Percentiles rank a stretch among this genome's conserved stretches.
Evolutionary conservation across 1,139 yeast species (phyloP).

Genomic region (Yamadazyma spencermartinsiae): DNA sequence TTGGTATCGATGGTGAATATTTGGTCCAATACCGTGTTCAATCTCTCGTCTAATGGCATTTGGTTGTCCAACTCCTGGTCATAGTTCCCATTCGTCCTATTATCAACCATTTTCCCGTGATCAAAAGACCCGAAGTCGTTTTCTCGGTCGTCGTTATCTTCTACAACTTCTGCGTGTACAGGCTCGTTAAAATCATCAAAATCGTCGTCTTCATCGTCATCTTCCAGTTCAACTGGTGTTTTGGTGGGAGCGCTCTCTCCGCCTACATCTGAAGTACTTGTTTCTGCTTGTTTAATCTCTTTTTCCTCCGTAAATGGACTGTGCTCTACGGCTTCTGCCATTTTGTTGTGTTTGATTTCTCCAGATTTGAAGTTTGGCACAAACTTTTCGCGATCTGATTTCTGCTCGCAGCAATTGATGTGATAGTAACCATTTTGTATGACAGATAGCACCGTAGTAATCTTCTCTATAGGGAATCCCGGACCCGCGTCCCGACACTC

Average conservation of each 20-base stretch:
- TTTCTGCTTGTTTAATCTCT: no score
- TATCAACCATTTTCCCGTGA: conserved; percentile 33
- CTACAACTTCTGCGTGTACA: conserved; percentile 2
- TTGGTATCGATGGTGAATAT: conserved; percentile 18
- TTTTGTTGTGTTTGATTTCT: no score
- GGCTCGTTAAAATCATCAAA: conserved; percentile 15
- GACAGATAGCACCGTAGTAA: not conserved
- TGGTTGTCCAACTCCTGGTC: conserved; percentile 9
- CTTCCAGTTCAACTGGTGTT: conserved; percentile 6
- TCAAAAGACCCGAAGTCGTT: conserved; percentile 46
- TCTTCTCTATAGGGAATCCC: conserved; percentile 47
- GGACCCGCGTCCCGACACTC: conserved; percentile 43
- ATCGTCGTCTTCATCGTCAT: conserved; percentile 11
- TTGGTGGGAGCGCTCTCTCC: no score
- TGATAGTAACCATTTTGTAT: no score
- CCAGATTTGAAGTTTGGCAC: no score
- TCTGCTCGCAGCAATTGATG: no score
- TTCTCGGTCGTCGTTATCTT: conserved; percentile 18
- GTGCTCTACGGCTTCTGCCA: no score
- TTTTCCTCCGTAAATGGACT: no score
- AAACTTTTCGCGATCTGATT: no score
- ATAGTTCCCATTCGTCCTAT: conserved; percentile 32
- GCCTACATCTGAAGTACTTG: no score
- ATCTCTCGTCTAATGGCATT: conserved; percentile 17
- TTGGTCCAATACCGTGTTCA: conserved; percentile 22